Percentiles rank a stretch among this genome's conserved stretches.
These are phyloP conservation scores for Excoecaria agallocha DNA, from an alignment of 345 rosid genomes.

Conservation along the genomic window DNA sequence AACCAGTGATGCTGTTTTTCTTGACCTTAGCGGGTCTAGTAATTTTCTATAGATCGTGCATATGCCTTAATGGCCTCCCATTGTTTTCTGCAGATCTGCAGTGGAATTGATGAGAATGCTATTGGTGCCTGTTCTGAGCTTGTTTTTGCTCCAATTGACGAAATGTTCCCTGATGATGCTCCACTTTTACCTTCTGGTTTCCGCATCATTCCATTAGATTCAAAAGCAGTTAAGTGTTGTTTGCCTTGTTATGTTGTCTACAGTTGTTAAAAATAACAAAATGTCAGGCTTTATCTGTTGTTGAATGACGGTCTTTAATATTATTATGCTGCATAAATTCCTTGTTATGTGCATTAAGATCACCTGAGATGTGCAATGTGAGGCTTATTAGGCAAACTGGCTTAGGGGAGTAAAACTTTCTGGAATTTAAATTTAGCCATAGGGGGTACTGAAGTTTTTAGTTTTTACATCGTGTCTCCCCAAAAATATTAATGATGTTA, in stretches of 20 bases:
- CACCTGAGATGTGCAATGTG: neutral
- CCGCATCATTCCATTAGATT: conserved; percentile 82
- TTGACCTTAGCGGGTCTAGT: neutral
- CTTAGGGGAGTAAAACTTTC: neutral
- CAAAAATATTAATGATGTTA: conserved; percentile 11
- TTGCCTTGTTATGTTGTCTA: neutral
- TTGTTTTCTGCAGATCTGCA: conserved; percentile 59
- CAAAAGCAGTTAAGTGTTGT: conserved; percentile 63
- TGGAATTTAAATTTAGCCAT: neutral
- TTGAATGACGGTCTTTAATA: neutral
- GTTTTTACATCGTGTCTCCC: neutral
- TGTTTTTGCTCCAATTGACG: conserved; percentile 95
- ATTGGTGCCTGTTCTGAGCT: conserved; percentile 92
- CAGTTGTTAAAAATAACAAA: neutral
- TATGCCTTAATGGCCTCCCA: conserved; percentile 3
- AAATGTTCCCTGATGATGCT: conserved; percentile 98
- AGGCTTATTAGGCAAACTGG: neutral
- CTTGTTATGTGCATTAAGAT: neutral
- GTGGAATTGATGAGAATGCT: conserved; percentile 91
- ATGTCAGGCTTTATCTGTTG: neutral
- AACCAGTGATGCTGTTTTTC: neutral
- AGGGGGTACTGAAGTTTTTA: neutral
- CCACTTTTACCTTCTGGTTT: conserved; percentile 95
- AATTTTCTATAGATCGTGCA: neutral
- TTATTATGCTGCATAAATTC: neutral